These are phyloP conservation scores for Rosa lucieae DNA, from an alignment of 306 rosid species.

Conservation along the genomic window DNA sequence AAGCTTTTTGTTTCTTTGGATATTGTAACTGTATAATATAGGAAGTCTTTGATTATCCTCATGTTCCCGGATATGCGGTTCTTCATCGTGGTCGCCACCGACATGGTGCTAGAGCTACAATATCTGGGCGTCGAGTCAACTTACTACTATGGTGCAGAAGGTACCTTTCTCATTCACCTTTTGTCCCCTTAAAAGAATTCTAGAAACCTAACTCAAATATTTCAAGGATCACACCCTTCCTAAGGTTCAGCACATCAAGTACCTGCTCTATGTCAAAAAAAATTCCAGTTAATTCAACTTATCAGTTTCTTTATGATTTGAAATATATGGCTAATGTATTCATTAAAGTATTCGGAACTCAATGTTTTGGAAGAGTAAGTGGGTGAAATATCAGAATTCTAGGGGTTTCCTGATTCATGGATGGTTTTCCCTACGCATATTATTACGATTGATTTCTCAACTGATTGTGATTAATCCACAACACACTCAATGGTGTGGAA, in stretches of 20 bases:
- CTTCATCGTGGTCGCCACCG: constrained; percentile 92
- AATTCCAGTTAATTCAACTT: not conserved
- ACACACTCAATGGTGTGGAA: not conserved
- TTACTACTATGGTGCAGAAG: constrained; percentile 95
- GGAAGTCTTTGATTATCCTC: constrained; percentile 76
- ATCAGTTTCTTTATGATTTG: not conserved
- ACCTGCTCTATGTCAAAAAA: constrained; percentile 5
- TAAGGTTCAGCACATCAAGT: not conserved
- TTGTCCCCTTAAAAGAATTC: not conserved
- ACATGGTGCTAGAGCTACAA: constrained; percentile 91
- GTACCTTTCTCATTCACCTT: constrained; percentile 39
- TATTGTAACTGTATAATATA: constrained; percentile 20
- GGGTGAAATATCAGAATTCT: not conserved
- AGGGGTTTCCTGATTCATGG: not conserved
- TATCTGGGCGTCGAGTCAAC: constrained; percentile 70
- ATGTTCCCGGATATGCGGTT: constrained; percentile 81
- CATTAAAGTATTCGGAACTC: not conserved
- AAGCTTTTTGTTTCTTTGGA: not conserved
- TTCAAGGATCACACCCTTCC: not conserved
- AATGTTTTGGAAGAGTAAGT: not conserved
- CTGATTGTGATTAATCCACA: not conserved
- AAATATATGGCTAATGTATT: not conserved
- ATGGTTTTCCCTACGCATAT: not conserved
- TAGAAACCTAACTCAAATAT: constrained; percentile 1
- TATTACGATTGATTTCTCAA: not conserved